A percentile compares a stretch with the other conserved stretches of the same genome.
phyloP scores from a whole-genome alignment of 768 basidiomycete species.

The Pleurotus tuber-regium region DNA sequence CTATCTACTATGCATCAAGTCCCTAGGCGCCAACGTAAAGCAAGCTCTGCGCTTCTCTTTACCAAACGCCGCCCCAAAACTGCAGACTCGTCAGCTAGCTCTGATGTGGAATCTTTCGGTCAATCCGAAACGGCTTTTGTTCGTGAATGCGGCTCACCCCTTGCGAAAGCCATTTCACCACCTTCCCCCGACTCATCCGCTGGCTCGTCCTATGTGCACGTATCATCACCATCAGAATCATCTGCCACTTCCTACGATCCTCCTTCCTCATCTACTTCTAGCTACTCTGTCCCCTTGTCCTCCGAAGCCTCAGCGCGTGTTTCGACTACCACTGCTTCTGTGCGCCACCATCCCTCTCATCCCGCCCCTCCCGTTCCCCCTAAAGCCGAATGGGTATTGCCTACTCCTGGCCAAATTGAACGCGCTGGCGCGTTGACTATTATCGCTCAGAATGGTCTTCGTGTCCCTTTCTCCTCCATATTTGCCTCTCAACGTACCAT shows the following conservation, averaged over 20 bases:
- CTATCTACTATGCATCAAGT: neutral
- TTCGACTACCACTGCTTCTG: neutral
- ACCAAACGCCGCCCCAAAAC: constrained; percentile 2
- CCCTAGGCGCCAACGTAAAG: constrained; percentile 3
- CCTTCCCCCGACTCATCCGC: neutral
- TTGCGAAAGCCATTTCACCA: neutral
- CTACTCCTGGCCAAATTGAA: constrained; percentile 53
- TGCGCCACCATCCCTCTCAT: neutral
- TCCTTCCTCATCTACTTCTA: constrained; percentile 6
- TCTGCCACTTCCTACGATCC: constrained; percentile 6
- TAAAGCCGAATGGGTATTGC: constrained; percentile 45
- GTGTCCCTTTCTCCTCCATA: constrained; percentile 67
- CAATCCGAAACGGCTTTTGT: neutral
- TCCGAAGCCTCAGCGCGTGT: neutral
- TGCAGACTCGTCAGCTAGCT: constrained; percentile 5
- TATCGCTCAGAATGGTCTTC: constrained; percentile 63
- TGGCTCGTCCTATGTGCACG: constrained; percentile 6
- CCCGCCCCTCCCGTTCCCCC: constrained; percentile 24
- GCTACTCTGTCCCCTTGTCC: constrained; percentile 1
- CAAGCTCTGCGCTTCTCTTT: constrained; percentile 2
- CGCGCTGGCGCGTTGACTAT: constrained; percentile 63
- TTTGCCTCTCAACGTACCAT: constrained; percentile 55
- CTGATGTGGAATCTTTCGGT: neutral
- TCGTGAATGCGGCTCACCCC: constrained; percentile 3
- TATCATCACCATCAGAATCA: constrained; percentile 4